Conservation (phyloP, 768 basidiomycete genomes). For the Leucosporidium yakuticum region DNA sequence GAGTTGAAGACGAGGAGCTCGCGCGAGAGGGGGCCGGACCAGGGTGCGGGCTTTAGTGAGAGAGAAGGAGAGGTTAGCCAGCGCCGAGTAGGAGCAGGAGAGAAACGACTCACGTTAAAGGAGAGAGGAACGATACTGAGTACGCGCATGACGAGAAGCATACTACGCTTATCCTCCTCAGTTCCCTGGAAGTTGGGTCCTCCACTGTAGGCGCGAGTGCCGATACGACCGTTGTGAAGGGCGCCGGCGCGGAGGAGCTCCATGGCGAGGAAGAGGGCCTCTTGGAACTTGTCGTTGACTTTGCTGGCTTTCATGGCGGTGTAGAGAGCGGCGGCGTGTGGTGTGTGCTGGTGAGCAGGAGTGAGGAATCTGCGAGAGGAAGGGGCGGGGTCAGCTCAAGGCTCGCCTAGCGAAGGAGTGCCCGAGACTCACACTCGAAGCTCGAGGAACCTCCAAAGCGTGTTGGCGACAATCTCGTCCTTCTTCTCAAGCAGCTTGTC, state of each 20-base stretch:
- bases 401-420: not conserved
- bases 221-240: conserved; percentile 55
- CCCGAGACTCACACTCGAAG: conserved; percentile 66
- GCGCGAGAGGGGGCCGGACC: conserved; percentile 93
- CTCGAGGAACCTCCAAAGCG: conserved; percentile 96
- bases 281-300: conserved; percentile 97
- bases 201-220: conserved; percentile 27
- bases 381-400: not conserved
- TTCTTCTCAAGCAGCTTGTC: conserved; percentile 75
- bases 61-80: not conserved
- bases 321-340: conserved; percentile 86
- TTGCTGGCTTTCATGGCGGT: conserved; percentile 68
- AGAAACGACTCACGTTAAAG: conserved; percentile 64
- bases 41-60: conserved; percentile 62
- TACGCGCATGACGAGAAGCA: conserved; percentile 93
- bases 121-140: conserved; percentile 89
- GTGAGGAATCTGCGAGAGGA: conserved; percentile 66
- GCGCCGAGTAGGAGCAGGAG: not conserved
- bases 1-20: conserved; percentile 98
- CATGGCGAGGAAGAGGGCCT: conserved; percentile 86
- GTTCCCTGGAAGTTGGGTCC: conserved; percentile 47
- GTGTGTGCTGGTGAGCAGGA: conserved; percentile 80
- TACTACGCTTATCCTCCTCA: conserved; percentile 57
- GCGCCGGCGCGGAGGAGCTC: conserved; percentile 95
- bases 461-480: conserved; percentile 96